A percentile compares a stretch with the other conserved stretches of the same genome.
Evolutionary conservation across 139 green algal species (phyloP).

Genomic region (Ettlia oleoabundans): DNA sequence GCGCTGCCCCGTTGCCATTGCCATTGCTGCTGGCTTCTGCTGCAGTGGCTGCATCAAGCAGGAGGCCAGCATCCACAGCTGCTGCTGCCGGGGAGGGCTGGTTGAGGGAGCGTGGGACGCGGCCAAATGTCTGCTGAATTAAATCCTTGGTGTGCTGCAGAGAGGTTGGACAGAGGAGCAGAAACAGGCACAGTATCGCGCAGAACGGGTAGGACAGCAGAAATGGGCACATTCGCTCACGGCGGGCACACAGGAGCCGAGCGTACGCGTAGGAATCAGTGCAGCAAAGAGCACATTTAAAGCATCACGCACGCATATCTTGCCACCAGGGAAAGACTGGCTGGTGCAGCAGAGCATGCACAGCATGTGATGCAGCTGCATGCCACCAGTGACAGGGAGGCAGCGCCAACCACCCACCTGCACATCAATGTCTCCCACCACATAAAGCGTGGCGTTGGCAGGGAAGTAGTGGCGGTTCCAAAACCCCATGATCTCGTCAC

Average conservation of each 20-base stretch:
- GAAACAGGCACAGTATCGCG: too few species aligned
- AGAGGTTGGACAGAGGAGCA: too few species aligned
- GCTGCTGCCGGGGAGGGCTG: constrained; percentile 21
- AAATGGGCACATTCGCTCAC: too few species aligned
- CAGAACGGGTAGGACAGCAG: neutral
- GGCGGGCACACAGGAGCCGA: too few species aligned
- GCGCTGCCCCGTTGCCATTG: constrained; percentile 41
- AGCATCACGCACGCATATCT: too few species aligned
- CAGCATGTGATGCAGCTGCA: too few species aligned
- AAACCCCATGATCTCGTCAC: constrained; percentile 80
- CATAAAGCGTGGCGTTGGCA: constrained; percentile 96
- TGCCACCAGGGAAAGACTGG: too few species aligned
- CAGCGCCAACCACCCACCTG: constrained; percentile 24
- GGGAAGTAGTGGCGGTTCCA: constrained; percentile 97
- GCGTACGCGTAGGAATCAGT: too few species aligned
- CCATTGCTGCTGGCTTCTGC: constrained; percentile 13
- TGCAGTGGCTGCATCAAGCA: neutral
- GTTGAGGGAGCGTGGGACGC: constrained; percentile 46
- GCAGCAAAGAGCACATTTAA: too few species aligned
- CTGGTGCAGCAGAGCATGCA: neutral
- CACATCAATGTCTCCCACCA: constrained; percentile 92
- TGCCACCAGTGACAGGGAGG: too few species aligned
- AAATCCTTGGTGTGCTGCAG: constrained; percentile 55
- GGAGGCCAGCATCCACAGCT: constrained; percentile 14
- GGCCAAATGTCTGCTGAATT: constrained; percentile 75